Evolutionary conservation across 768 basidiomycete species (phyloP), one percentile per base, ranked within the genome.

Genomic region (Hygrophoropsis aurantiaca): DNA sequence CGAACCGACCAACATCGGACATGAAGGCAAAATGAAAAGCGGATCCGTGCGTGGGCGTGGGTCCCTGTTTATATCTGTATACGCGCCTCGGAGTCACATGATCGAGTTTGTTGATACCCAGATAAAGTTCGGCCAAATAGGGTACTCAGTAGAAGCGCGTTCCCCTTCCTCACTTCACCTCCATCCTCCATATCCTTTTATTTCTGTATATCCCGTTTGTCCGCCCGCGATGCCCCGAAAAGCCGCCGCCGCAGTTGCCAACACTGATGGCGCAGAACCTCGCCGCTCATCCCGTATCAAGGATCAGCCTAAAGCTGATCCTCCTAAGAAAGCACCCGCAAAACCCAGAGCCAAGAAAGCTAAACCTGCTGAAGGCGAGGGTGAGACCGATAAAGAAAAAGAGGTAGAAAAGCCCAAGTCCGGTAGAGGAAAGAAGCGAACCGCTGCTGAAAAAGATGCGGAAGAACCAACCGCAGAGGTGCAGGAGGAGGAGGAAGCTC

Each of bases 201-300:
- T 51, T 11, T 7, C 39, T 46, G 27, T 30, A 30, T 10, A 21
- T 19, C 34, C 39, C 44, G 18, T n/a, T n/a, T n/a, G n/a, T 34
- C 8, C 40, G 33, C 39, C 32, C 40, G 32, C 40, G 44, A 88
- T 88, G 86, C 84, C 86, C 53, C 81, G 85, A 58, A 88, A 87
- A 79, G 75, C 84, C 40, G 79, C 79, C 21, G 67, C 74, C 40
- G 55, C 77, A 38, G 50, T 74, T 27, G 62, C 64, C 2, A 73
- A 68, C 19, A 62, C 71, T 42, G 67, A 71, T 20, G 41, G 61
- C 9, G 48, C 66, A 5, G 74, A 72, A 59, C 85, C 85, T 30
- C 85, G 86, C 64, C 86, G 86, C 68, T 87, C 85, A 7, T 68
- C 78, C 25, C 82, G 86, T 58, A 87, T 89, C 69, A 87, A 87